Percentiles rank a stretch among this genome's conserved stretches.
Evolutionary conservation across 2,329 filamentous ascomycete species (phyloP).

Genomic region (Arthrobotrys sphaeroides): DNA sequence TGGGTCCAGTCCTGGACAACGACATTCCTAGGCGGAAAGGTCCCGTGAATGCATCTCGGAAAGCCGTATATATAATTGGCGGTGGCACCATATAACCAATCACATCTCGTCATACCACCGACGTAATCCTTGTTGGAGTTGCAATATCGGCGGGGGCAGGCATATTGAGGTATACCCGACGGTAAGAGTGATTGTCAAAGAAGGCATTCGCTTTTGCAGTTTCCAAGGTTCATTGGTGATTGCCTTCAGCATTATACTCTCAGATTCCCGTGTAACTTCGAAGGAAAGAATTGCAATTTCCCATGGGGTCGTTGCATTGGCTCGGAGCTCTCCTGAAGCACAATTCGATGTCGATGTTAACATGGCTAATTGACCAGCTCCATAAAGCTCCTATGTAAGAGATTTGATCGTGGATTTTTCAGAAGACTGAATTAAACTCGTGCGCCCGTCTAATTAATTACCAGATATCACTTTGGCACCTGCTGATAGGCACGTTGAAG

Average conservation of each 20-base stretch:
- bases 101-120: conserved; percentile 41
- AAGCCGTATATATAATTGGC: conserved; percentile 28
- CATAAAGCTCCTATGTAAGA: background rate
- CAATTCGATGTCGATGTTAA: background rate
- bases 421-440: background rate
- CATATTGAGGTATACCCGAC: conserved; percentile 13
- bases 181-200: conserved; percentile 4
- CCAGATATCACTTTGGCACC: background rate
- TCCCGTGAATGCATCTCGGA: conserved; percentile 1
- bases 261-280: background rate
- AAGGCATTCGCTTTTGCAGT: background rate
- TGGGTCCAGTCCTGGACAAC: background rate
- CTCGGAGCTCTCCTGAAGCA: conserved; percentile 14
- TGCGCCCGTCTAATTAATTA: background rate
- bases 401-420: background rate
- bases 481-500: background rate
- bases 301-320: background rate
- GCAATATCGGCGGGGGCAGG: conserved; percentile 12
- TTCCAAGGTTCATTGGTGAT: background rate
- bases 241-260: background rate
- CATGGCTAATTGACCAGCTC: background rate
- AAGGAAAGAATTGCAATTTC: conserved; percentile 4
- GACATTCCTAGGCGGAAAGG: conserved; percentile 3
- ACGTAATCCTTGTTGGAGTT: conserved; percentile 42
- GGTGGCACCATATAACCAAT: conserved; percentile 39